Evolutionary conservation across 2,329 filamentous ascomycete genomes (phyloP).

Genomic region (Alternaria postmessia): DNA sequence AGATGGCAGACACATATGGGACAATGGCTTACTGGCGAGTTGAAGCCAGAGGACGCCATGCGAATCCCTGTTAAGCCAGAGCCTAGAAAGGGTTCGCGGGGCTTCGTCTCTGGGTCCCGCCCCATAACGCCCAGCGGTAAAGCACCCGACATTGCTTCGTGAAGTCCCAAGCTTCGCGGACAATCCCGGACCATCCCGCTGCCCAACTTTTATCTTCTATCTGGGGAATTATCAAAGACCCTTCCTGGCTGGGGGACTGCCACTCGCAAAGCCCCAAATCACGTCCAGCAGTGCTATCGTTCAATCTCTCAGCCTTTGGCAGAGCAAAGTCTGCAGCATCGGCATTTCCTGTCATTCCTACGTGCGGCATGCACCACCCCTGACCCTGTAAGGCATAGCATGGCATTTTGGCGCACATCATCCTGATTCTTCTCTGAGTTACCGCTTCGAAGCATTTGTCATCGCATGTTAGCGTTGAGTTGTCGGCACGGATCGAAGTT

Average conservation of each 20-base stretch:
- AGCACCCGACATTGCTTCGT: not conserved
- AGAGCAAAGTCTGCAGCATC: not conserved
- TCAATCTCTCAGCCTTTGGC: not conserved
- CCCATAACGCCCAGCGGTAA: slow-evolving; percentile 10
- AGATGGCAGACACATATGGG: slow-evolving; percentile 53
- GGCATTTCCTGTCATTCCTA: not conserved
- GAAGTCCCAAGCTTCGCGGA: not conserved
- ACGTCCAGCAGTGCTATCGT: not conserved
- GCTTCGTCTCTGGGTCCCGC: slow-evolving; percentile 9
- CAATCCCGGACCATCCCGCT: not conserved
- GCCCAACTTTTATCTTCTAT: not conserved
- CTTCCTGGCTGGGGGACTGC: not conserved
- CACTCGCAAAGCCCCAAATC: not conserved
- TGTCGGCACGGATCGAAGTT: not conserved
- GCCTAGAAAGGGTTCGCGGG: slow-evolving; percentile 15
- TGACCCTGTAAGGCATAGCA: not conserved
- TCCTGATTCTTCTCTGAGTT: not conserved
- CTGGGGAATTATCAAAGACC: not conserved
- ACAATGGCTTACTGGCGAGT: slow-evolving; percentile 47
- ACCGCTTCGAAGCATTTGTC: not conserved
- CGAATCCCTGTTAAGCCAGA: slow-evolving; percentile 9
- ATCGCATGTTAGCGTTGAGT: not conserved
- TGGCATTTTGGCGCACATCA: not conserved
- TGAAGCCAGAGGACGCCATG: slow-evolving; percentile 39
- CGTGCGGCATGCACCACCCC: not conserved